Percentiles rank a stretch among this genome's conserved stretches.
Conservation (phyloP, 352 stramenopile species). For the Phytopythium kandeliae region DNA sequence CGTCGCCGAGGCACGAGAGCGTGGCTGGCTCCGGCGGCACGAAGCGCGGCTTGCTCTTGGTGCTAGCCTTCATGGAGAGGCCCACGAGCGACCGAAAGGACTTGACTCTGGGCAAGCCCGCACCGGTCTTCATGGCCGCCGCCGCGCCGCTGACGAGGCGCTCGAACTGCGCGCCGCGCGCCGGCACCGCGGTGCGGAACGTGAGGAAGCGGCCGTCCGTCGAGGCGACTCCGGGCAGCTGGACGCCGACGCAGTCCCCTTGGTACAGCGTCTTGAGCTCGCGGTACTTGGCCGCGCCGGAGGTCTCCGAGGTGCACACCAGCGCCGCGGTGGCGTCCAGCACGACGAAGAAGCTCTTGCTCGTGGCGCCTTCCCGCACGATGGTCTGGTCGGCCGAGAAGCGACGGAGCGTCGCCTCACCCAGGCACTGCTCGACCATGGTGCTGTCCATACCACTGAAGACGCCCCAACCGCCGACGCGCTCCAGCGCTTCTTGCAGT, state of each 20-base stretch:
- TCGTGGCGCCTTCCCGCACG: slow-evolving; percentile 30
- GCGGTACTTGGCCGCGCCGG: slow-evolving; percentile 27
- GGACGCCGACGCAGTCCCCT: slow-evolving; percentile 46
- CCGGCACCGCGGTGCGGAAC: slow-evolving; percentile 19
- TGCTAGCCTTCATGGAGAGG: slow-evolving; percentile 7
- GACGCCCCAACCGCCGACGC: slow-evolving; percentile 31
- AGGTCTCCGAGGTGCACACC: slow-evolving; percentile 35
- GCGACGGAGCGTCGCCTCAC: slow-evolving; percentile 25
- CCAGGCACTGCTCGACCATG: slow-evolving; percentile 51
- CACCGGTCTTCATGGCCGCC: not conserved
- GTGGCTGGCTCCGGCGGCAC: slow-evolving; percentile 28
- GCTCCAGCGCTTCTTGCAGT: slow-evolving; percentile 3
- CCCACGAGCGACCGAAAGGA: slow-evolving; percentile 12
- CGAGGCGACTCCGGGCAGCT: slow-evolving; percentile 33
- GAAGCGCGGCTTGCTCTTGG: not conserved
- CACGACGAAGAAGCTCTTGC: slow-evolving; percentile 39
- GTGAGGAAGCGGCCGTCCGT: slow-evolving; percentile 29
- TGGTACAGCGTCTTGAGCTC: slow-evolving; percentile 55
- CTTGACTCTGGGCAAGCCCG: slow-evolving; percentile 4
- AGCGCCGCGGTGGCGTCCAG: slow-evolving; percentile 34
- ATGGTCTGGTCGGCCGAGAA: slow-evolving; percentile 34
- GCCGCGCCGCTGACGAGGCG: not conserved
- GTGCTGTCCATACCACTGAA: slow-evolving; percentile 41
- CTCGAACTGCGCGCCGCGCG: slow-evolving; percentile 4
- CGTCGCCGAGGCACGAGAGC: slow-evolving; percentile 45